A percentile compares a stretch with the other conserved stretches of the same genome.
Conservation (phyloP, 768 basidiomycete genomes). For the Suillus brevipes region DNA sequence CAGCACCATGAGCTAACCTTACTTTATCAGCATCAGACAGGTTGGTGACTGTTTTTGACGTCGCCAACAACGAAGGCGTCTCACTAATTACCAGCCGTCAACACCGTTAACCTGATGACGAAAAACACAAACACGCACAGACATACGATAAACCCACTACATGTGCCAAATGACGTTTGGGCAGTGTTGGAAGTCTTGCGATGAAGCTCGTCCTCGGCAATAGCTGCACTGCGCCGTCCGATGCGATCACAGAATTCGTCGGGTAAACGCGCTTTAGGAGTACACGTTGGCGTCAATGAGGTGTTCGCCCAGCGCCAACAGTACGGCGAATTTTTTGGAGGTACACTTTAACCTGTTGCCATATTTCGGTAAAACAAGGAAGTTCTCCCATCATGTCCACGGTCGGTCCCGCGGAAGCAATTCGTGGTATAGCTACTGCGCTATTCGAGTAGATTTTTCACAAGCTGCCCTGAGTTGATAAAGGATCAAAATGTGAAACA, state of each 20-base stretch:
- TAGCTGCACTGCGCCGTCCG: conserved; percentile 34
- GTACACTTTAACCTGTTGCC: conserved; percentile 4
- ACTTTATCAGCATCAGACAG: conserved; percentile 6
- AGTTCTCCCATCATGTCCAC: conserved; percentile 1
- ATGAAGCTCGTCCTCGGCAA: conserved; percentile 28
- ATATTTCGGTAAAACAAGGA: conserved; percentile 1
- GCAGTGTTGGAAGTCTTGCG: conserved; percentile 25
- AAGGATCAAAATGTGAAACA: conserved; percentile 31
- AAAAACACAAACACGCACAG: conserved; percentile 3
- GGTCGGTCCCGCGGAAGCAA: neutral
- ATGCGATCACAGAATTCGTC: conserved; percentile 44
- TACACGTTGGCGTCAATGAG: conserved; percentile 45
- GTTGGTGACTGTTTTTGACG: conserved; percentile 1
- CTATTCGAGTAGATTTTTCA: conserved; percentile 48
- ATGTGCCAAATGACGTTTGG: conserved; percentile 27
- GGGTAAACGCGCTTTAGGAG: conserved; percentile 46
- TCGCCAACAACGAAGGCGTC: neutral
- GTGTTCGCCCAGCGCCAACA: conserved; percentile 24
- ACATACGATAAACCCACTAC: conserved; percentile 24
- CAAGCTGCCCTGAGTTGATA: conserved; percentile 38
- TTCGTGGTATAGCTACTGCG: conserved; percentile 26
- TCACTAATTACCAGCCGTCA: conserved; percentile 7
- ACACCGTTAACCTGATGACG: neutral
- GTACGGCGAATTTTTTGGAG: conserved; percentile 5
- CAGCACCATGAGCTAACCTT: neutral